A percentile compares a stretch with the other conserved stretches of the same genome.
Evolutionary conservation across 2,329 filamentous ascomycete genomes (phyloP).

Genomic region (Ascochyta rabiei): DNA sequence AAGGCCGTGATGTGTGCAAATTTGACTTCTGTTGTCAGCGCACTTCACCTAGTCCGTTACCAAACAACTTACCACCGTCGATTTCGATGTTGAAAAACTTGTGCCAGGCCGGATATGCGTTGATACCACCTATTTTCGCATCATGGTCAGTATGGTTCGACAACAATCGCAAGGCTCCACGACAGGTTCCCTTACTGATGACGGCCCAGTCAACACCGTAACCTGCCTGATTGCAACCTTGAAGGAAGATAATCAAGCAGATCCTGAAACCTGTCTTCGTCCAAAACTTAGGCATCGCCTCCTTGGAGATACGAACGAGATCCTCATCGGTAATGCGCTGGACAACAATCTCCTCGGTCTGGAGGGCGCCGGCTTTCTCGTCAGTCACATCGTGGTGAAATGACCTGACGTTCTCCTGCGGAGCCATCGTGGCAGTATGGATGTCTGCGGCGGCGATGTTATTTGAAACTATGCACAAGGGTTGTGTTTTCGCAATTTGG

Average conservation of each 20-base stretch:
- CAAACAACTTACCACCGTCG: conserved; percentile 41
- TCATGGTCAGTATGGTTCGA: neutral
- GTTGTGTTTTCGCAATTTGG: neutral
- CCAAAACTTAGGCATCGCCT: conserved; percentile 48
- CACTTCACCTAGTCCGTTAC: no score
- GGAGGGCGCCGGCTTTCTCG: conserved; percentile 24
- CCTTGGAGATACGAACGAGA: conserved; percentile 50
- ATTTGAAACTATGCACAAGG: neutral
- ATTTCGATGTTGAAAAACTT: conserved; percentile 51
- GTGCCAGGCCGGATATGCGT: conserved; percentile 53
- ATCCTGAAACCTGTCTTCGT: conserved; percentile 53
- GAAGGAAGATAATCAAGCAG: conserved; percentile 53
- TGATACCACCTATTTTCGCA: conserved; percentile 45
- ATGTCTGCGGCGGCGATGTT: neutral
- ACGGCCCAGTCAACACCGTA: conserved; percentile 59
- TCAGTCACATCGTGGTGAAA: conserved; percentile 18
- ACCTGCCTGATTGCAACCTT: conserved; percentile 56
- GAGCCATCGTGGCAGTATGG: conserved; percentile 4
- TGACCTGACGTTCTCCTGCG: conserved; percentile 10
- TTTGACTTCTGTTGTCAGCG: conserved; percentile 22
- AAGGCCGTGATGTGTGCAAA: conserved; percentile 54
- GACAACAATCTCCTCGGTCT: conserved; percentile 54
- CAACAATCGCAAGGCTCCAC: neutral
- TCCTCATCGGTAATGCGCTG: conserved; percentile 56
- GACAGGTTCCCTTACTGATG: conserved; percentile 38